phyloP scores from a whole-genome alignment of 2,329 filamentous ascomycete genomes.

The Rutstroemia sp. region DNA sequence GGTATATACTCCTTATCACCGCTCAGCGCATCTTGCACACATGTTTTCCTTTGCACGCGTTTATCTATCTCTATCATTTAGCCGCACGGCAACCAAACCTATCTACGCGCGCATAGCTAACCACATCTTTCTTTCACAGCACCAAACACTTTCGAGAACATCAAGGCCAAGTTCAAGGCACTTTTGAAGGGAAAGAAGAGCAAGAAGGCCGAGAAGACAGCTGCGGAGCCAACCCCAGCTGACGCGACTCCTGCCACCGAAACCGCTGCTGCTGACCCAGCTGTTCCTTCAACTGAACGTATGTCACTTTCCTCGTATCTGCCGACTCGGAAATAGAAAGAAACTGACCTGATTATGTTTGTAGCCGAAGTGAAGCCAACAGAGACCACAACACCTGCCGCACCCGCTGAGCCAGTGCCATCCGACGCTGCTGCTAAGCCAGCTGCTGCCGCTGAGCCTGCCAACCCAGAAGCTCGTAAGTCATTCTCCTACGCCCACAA shows the following conservation, averaged over 20 bases:
- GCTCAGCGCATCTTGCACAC: neutral
- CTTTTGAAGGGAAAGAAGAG: constrained; percentile 25
- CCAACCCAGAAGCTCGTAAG: constrained; percentile 13
- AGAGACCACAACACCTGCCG: too few relatives aligned
- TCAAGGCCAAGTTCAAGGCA: constrained; percentile 29
- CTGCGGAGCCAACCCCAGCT: constrained; percentile 6
- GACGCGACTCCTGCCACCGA: constrained; percentile 9
- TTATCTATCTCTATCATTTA: neutral
- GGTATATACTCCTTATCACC: constrained; percentile 1
- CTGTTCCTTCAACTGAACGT: neutral
- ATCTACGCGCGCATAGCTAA: neutral
- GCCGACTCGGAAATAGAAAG: neutral
- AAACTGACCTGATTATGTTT: constrained; percentile 10
- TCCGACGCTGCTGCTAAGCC: too few relatives aligned
- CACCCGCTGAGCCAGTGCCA: too few relatives aligned
- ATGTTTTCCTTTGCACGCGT: neutral
- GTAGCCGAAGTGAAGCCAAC: constrained; percentile 12
- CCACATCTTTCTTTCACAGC: constrained; percentile 13
- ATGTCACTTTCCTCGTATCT: neutral
- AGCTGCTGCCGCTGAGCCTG: constrained; percentile 10
- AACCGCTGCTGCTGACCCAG: constrained; percentile 7
- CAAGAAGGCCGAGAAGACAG: constrained; percentile 18
- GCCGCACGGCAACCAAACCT: neutral
- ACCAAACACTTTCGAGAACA: constrained; percentile 24
- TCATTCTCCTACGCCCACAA: neutral